phyloP scores from a whole-genome alignment of 768 basidiomycete species.

The Suillus subaureus region DNA sequence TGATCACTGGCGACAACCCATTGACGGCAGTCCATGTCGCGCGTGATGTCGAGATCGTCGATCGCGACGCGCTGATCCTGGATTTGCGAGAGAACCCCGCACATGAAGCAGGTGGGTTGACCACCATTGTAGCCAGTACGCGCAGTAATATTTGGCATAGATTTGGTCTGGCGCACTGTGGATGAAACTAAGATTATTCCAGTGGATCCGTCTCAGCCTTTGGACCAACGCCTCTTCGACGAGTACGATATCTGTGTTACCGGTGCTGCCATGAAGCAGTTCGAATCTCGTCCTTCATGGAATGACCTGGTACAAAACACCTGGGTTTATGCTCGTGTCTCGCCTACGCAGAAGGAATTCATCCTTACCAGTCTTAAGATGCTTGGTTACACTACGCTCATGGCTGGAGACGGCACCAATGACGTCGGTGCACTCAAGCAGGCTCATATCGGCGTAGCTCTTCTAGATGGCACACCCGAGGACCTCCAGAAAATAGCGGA shows the following conservation, averaged over 20 bases:
- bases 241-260: conserved; percentile 97
- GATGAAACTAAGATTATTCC: conserved; percentile 89
- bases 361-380: conserved; percentile 90
- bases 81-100: conserved; percentile 84
- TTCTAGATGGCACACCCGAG: conserved; percentile 88
- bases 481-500: conserved; percentile 95
- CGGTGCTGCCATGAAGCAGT: conserved; percentile 90
- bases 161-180: conserved; percentile 92
- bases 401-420: conserved; percentile 99
- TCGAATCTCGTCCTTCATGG: conserved; percentile 71
- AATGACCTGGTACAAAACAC: conserved; percentile 87
- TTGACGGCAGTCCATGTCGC: conserved; percentile 97
- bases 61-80: conserved; percentile 90
- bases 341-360: conserved; percentile 92
- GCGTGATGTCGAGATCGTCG: conserved; percentile 94
- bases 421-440: conserved; percentile 98
- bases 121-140: neutral
- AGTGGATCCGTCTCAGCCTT: conserved; percentile 75
- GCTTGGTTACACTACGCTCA: conserved; percentile 90
- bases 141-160: conserved; percentile 36
- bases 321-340: conserved; percentile 98
- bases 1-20: conserved; percentile 99
- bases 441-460: conserved; percentile 94
- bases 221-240: conserved; percentile 78
- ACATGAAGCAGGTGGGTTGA: conserved; percentile 62